phyloP scores from a whole-genome alignment of 768 basidiomycete genomes.

The Leucosporidium yakuticum region DNA sequence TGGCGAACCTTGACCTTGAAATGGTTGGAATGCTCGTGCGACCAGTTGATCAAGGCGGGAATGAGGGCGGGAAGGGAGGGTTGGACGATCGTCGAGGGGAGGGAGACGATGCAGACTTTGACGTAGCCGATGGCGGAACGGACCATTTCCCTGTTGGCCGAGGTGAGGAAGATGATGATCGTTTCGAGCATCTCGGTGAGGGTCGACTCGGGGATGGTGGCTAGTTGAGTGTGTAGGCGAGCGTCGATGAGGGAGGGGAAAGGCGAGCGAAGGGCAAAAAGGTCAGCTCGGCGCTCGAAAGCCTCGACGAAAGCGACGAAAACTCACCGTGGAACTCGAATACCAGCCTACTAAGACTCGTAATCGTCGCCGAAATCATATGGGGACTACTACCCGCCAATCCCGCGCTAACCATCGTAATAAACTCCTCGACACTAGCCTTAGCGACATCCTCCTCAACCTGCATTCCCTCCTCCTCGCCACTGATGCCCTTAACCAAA shows the following conservation, averaged over 20 bases:
- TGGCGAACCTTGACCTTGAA: conserved; percentile 96
- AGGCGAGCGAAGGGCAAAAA: background rate
- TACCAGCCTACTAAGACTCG: conserved; percentile 82
- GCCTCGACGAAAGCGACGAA: background rate
- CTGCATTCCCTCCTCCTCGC: conserved; percentile 43
- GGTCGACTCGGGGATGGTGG: conserved; percentile 52
- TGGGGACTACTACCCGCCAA: conserved; percentile 88
- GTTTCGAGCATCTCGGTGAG: conserved; percentile 73
- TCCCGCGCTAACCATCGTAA: conserved; percentile 95
- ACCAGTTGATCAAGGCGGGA: conserved; percentile 79
- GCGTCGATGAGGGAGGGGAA: background rate
- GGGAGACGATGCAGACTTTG: conserved; percentile 84
- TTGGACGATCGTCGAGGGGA: conserved; percentile 64
- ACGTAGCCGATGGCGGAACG: conserved; percentile 92
- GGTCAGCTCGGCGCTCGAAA: background rate
- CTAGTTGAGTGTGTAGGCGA: conserved; percentile 45
- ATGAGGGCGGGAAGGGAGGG: conserved; percentile 73
- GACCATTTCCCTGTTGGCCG: conserved; percentile 93
- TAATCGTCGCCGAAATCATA: conserved; percentile 96
- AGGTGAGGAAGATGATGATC: conserved; percentile 74
- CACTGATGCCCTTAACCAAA: conserved; percentile 66
- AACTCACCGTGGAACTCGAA: conserved; percentile 88
- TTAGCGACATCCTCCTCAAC: conserved; percentile 51
- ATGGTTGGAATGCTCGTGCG: conserved; percentile 97
- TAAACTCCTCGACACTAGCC: conserved; percentile 63